Conservation (phyloP, 768 basidiomycete species). For the Boletus edulis region DNA sequence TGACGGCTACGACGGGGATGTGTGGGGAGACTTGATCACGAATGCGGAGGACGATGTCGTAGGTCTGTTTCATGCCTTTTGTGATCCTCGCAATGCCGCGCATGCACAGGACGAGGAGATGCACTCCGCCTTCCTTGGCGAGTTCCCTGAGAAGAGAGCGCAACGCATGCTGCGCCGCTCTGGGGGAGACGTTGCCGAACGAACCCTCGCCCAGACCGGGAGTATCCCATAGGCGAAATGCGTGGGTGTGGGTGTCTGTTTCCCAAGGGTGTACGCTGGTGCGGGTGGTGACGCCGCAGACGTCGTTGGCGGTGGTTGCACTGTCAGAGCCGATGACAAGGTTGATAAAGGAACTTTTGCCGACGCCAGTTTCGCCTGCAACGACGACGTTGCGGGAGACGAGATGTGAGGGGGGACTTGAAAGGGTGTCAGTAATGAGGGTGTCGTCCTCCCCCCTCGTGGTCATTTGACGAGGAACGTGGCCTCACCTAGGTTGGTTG, state of each 20-base stretch:
- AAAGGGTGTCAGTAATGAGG: neutral
- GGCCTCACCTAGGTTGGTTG: constrained; percentile 8
- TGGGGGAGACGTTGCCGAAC: constrained; percentile 22
- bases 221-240: constrained; percentile 24
- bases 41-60: constrained; percentile 14
- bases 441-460: too few species aligned
- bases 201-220: constrained; percentile 23
- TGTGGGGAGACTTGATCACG: constrained; percentile 19
- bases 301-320: constrained; percentile 21
- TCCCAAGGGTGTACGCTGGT: constrained; percentile 15
- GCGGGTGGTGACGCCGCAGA: constrained; percentile 20
- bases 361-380: constrained; percentile 25
- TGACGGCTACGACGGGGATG: constrained; percentile 24
- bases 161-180: constrained; percentile 18
- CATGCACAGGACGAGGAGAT: constrained; percentile 27
- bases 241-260: constrained; percentile 14
- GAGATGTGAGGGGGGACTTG: constrained; percentile 3
- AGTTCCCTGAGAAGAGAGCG: constrained; percentile 19
- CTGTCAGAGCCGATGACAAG: constrained; percentile 15
- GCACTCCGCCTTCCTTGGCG: constrained; percentile 21
- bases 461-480: neutral
- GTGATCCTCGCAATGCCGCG: constrained; percentile 19
- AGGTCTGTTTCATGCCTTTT: constrained; percentile 21
- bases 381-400: constrained; percentile 21
- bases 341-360: constrained; percentile 27